These are phyloP conservation scores for Collybia sp. DNA, from an alignment of 768 basidiomycete genomes.

Conservation along the genomic window DNA sequence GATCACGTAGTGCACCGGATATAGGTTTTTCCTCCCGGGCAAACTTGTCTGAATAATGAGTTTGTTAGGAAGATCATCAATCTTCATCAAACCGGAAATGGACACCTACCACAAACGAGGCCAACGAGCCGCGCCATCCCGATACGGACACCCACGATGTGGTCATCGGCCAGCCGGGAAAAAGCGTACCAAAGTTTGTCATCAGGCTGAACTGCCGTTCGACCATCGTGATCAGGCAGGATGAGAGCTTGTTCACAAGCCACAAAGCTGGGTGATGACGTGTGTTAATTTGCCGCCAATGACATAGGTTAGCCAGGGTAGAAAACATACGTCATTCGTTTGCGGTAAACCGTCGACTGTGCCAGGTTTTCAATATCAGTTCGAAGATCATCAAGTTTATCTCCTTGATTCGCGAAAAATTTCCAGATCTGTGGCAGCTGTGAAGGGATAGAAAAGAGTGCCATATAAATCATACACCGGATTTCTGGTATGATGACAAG, in stretches of 20 bases:
- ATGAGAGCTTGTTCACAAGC: constrained; percentile 67
- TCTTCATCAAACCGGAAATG: neutral
- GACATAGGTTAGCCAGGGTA: neutral
- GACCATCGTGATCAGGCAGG: constrained; percentile 24
- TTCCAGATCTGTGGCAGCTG: constrained; percentile 48
- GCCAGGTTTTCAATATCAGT: constrained; percentile 40
- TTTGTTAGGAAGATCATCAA: constrained; percentile 2
- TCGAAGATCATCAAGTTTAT: constrained; percentile 31
- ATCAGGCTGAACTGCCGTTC: constrained; percentile 32
- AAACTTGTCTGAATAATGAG: constrained; percentile 22
- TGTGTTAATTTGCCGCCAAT: neutral
- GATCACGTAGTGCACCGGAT: constrained; percentile 28
- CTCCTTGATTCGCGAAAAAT: constrained; percentile 28
- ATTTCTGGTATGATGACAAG: neutral
- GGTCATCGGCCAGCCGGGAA: constrained; percentile 53
- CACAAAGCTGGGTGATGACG: constrained; percentile 52
- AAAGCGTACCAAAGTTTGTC: constrained; percentile 54
- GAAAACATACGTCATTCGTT: constrained; percentile 65
- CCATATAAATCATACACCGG: neutral
- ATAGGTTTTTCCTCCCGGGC: constrained; percentile 21
- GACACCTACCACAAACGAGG: constrained; percentile 44
- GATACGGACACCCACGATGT: constrained; percentile 81
- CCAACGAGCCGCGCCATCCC: constrained; percentile 74
- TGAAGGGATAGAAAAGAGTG: constrained; percentile 8
- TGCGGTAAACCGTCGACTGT: constrained; percentile 43